phyloP scores from a whole-genome alignment of 345 rosid species.

The Angophora floribunda region DNA sequence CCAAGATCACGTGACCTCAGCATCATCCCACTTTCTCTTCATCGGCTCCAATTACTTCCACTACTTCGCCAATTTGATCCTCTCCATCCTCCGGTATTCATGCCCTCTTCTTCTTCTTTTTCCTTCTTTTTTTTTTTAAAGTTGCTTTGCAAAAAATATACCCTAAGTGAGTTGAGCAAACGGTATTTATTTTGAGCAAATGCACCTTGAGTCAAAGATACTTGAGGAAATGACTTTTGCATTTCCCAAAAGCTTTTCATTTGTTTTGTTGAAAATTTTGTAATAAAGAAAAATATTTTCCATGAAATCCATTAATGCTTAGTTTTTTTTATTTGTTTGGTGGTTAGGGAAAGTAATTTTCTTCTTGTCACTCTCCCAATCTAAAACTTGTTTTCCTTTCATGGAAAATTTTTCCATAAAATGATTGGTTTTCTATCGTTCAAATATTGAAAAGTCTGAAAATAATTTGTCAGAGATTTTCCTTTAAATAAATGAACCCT shows the following conservation, averaged over 20 bases:
- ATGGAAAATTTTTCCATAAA: neutral
- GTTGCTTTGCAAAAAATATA: neutral
- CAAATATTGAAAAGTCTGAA: too few species aligned
- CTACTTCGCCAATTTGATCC: neutral
- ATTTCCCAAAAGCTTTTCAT: neutral
- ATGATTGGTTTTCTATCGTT: too few species aligned
- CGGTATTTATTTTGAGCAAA: neutral
- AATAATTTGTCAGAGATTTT: too few species aligned
- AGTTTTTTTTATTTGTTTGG: neutral
- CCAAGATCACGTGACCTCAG: neutral
- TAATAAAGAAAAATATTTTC: too few species aligned
- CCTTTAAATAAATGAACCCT: neutral
- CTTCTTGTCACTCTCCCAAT: neutral
- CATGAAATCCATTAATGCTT: neutral
- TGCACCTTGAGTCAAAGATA: neutral
- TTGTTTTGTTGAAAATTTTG: too few species aligned
- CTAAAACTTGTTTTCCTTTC: neutral
- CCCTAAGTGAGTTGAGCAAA: neutral
- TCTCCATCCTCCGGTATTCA: neutral
- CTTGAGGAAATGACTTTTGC: neutral
- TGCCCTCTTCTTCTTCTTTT: neutral
- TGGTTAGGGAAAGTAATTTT: neutral
- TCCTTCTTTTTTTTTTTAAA: neutral
- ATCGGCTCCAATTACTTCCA: neutral
- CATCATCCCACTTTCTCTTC: neutral